Conservation (phyloP, 148 eudicot species). For the Amaranthus hypochondriacus region DNA sequence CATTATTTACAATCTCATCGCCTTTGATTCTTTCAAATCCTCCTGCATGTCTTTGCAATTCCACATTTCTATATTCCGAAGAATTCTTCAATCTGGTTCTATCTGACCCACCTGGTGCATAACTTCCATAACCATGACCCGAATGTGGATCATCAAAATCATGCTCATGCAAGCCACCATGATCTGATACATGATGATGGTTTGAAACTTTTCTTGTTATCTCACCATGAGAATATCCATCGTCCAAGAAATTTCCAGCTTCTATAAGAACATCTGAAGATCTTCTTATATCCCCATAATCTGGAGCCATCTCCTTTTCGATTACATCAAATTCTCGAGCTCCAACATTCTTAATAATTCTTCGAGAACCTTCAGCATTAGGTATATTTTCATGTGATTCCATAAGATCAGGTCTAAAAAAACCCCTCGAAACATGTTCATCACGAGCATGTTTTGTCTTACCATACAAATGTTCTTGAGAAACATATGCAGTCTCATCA, state of each 20-base stretch:
- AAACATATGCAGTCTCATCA: constrained; percentile 24
- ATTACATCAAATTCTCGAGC: constrained; percentile 8
- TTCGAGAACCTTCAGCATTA: constrained; percentile 26
- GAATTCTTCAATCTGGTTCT: constrained; percentile 29
- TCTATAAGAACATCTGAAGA: constrained; percentile 17
- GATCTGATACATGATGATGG: constrained; percentile 18
- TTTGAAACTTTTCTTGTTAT: constrained; percentile 26
- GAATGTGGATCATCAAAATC: constrained; percentile 21
- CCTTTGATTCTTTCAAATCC: constrained; percentile 15
- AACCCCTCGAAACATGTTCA: constrained; percentile 19
- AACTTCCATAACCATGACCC: constrained; percentile 29
- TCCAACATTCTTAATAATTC: constrained; percentile 23
- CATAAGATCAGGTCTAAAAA: constrained; percentile 18
- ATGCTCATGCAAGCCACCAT: constrained; percentile 24
- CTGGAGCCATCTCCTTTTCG: constrained; percentile 19
- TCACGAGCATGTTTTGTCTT: constrained; percentile 17
- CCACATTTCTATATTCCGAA: constrained; percentile 21
- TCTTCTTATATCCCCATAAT: constrained; percentile 23
- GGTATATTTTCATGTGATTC: constrained; percentile 21
- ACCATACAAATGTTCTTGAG: constrained; percentile 19
- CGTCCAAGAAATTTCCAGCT: constrained; percentile 28
- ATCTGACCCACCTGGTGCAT: constrained; percentile 23
- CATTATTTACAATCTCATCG: constrained; percentile 20
- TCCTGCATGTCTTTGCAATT: constrained; percentile 14
- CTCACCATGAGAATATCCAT: constrained; percentile 26